These are phyloP conservation scores for Yarrowia deformans DNA, from an alignment of 805 yeast species.

Conservation along the genomic window DNA sequence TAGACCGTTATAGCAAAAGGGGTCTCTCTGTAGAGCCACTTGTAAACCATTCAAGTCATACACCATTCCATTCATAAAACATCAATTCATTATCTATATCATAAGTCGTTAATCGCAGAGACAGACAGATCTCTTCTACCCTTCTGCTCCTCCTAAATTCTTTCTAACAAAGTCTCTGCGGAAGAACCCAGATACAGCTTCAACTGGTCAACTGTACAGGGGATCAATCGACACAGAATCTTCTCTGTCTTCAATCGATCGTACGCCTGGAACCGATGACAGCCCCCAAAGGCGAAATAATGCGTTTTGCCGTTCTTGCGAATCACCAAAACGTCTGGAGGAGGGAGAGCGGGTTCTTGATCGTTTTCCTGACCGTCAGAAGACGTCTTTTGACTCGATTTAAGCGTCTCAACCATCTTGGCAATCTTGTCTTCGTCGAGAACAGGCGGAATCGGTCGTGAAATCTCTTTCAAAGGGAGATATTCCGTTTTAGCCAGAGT, in stretches of 20 bases:
- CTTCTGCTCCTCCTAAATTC: background rate
- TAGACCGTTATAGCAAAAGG: too few species aligned
- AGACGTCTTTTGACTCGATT: background rate
- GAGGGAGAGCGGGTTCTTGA: conserved; percentile 63
- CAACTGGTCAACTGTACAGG: conserved; percentile 75
- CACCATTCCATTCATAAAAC: too few species aligned
- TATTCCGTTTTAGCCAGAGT: conserved; percentile 59
- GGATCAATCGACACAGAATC: conserved; percentile 75
- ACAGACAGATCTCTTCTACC: too few species aligned
- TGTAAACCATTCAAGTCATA: too few species aligned
- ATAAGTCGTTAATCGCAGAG: too few species aligned
- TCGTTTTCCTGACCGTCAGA: too few species aligned
- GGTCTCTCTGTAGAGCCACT: too few species aligned
- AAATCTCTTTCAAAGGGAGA: conserved; percentile 71
- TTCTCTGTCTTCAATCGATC: conserved; percentile 58
- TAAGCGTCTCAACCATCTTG: conserved; percentile 62
- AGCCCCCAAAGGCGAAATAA: conserved; percentile 86
- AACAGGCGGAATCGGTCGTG: conserved; percentile 86
- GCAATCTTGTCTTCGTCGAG: conserved; percentile 75
- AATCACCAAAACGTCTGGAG: conserved; percentile 77
- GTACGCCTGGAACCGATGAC: conserved; percentile 89
- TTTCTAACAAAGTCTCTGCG: conserved; percentile 36
- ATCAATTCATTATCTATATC: too few species aligned
- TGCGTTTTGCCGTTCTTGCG: conserved; percentile 65
- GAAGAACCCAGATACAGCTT: conserved; percentile 72